Base-by-base conservation (phyloP, 371 early-diverging fungal species). In the Parasitella parasitica region DNA sequence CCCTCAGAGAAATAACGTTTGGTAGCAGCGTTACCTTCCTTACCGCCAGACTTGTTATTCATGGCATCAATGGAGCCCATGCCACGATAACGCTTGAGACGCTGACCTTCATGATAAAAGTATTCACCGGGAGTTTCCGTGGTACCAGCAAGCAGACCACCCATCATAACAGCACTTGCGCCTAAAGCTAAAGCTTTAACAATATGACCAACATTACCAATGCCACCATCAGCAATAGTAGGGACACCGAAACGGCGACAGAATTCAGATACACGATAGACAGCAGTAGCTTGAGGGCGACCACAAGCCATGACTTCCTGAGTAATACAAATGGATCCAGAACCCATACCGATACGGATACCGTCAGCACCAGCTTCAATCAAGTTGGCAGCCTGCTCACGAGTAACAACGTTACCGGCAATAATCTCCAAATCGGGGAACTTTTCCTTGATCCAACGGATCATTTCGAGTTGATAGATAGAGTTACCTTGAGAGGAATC, bases 301-400 rank as follows among this genome's bases (percentile, higher is more conserved):
- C 97, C 98, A 64, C 94, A 95, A 16, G 97, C 97, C 96, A 96
- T 97, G 67, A 97, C 96, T 81, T 97, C 97, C 72, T 97, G 97
- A 24, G 98, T 97, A 62, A 97, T 97, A 86, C 98, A 97, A 75
- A 97, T 97, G 28, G 92, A 92, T 8, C 98, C 98, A 62, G 91
- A 90, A 32, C 98, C 97, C 98, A 98, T 98, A 62, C 98, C 98
- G 48, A 98, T 87, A 67, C 95, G 89, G 54, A 98, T 82, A 55
- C 91, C 96, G 71, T 98, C 98, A 43, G 95, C 97, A 63, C 97
- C 98, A 38, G 97, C 97, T 15, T 80, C 91, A 63, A 97, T 97
- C 61, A 98, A 76, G 56, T 84, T 84, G 53, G 93, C 89, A 36
- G 97, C 96, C 77, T 98, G 96, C 71, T 95, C 96, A 71, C 90